Evolutionary conservation across 2,329 filamentous ascomycete species (phyloP), one percentile per base, ranked within the genome.

Genomic region (Colletotrichum simmondsii): DNA sequence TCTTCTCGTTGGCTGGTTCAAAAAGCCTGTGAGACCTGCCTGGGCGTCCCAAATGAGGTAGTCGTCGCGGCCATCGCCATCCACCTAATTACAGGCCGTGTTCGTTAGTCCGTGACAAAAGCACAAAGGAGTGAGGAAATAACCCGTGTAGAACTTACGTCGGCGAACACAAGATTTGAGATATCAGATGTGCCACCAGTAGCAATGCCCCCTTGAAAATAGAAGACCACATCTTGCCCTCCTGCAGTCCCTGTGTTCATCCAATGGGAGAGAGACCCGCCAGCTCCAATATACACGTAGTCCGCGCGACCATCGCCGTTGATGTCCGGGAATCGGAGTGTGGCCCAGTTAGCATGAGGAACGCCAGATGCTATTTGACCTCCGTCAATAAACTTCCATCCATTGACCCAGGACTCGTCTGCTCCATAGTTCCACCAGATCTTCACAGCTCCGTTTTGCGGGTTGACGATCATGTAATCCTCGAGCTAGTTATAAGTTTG

Each of bases 241-340:
- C 74, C 76, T 2, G 56, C 52, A 2, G 73, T 64, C 0, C 76
- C 77, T 0, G 73, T 77, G 22, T 79, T 79, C 53, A 77, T n/a
- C 10, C 69, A 57, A 56, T 77, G 69, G 4, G 63, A 68, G 16
- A 79, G 35, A 11, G 77, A 68, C 3, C 77, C 77, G 1, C 72
- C 71, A 37, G 75, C 46, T 2, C 77, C 77, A 4, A 77, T 74
- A 3, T 75, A 75, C 4, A 79, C 74, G 32, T 78, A 79, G 66
- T 78, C 77, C 6, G 77, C 76, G 11, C 77, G 22, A 5, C 77
- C 76, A 59, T 79, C 77, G 11, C 78, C 77, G 49, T 79, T 79
- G 61, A 79, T 75, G 30, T 79, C 76, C 4, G 77, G 71, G 49
- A 79, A 78, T 2, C 76, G 72, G 0, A 79, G 24, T 2, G 77